Percentiles rank a stretch among this genome's conserved stretches.
These are phyloP conservation scores for Alliaria petiolata DNA, from an alignment of 345 rosid species.

Conservation along the genomic window DNA sequence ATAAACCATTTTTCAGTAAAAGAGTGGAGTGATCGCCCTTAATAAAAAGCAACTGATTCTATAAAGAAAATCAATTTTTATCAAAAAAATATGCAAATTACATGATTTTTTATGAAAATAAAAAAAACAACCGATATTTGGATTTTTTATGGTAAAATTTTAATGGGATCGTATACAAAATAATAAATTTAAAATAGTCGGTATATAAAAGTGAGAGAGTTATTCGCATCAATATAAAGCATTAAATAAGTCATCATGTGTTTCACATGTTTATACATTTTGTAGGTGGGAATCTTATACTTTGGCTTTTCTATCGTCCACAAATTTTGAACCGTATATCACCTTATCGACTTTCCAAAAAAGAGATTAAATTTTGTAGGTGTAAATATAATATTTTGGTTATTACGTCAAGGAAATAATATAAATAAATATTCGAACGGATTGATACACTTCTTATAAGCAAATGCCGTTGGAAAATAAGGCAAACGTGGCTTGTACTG, in stretches of 20 bases:
- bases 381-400: neutral
- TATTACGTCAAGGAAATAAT: neutral
- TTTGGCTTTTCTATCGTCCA: neutral
- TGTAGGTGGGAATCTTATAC: neutral
- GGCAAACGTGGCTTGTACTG: too few relatives aligned
- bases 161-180: neutral
- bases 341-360: neutral
- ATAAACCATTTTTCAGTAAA: neutral
- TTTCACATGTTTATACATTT: conserved; percentile 17
- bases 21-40: neutral
- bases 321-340: conserved; percentile 3
- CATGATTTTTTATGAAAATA: too few relatives aligned
- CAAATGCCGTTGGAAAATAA: neutral
- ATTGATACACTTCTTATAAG: neutral
- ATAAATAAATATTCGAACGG: neutral
- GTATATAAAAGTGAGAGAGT: neutral
- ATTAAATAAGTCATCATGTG: conserved; percentile 14
- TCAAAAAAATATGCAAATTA: neutral
- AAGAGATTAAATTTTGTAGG: neutral
- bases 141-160: neutral
- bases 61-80: neutral
- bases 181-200: neutral
- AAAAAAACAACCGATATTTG: neutral
- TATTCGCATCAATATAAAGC: neutral
- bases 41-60: neutral